These are phyloP conservation scores for Suillus lakei DNA, from an alignment of 768 basidiomycete species.

Conservation along the genomic window DNA sequence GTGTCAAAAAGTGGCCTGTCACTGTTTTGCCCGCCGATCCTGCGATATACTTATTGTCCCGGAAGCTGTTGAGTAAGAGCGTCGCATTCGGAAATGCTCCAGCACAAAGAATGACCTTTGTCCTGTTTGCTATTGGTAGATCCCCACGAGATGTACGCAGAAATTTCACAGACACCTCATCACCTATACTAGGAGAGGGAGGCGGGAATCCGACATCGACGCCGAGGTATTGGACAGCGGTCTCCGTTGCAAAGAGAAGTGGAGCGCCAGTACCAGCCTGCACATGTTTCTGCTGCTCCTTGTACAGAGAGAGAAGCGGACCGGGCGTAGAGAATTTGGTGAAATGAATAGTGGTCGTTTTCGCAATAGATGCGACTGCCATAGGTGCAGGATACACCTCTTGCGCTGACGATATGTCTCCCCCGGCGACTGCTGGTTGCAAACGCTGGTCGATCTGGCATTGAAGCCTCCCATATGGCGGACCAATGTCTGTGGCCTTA, in stretches of 20 bases:
- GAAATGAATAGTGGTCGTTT: slow-evolving; percentile 15
- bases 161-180: slow-evolving; percentile 7
- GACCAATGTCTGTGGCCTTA: neutral
- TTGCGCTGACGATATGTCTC: neutral
- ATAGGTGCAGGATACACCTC: slow-evolving; percentile 9
- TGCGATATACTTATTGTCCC: slow-evolving; percentile 6
- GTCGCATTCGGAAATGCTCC: slow-evolving; percentile 25
- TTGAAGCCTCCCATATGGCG: neutral
- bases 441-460: neutral
- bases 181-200: slow-evolving; percentile 8
- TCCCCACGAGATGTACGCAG: slow-evolving; percentile 22
- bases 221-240: slow-evolving; percentile 15
- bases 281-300: slow-evolving; percentile 19
- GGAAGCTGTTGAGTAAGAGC: slow-evolving; percentile 21
- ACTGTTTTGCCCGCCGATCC: slow-evolving; percentile 20
- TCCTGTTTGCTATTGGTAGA: slow-evolving; percentile 16
- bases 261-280: slow-evolving; percentile 16
- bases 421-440: neutral
- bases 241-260: slow-evolving; percentile 20
- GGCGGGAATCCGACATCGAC: slow-evolving; percentile 14
- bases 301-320: slow-evolving; percentile 18
- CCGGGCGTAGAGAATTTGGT: slow-evolving; percentile 25
- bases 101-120: slow-evolving; percentile 26
- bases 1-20: slow-evolving; percentile 22
- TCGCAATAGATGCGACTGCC: slow-evolving; percentile 19